Evolutionary conservation across 164 flowering plant genomes (phyloP), one percentile per base, ranked within the genome.

Genomic region (Echeveria elegans): DNA sequence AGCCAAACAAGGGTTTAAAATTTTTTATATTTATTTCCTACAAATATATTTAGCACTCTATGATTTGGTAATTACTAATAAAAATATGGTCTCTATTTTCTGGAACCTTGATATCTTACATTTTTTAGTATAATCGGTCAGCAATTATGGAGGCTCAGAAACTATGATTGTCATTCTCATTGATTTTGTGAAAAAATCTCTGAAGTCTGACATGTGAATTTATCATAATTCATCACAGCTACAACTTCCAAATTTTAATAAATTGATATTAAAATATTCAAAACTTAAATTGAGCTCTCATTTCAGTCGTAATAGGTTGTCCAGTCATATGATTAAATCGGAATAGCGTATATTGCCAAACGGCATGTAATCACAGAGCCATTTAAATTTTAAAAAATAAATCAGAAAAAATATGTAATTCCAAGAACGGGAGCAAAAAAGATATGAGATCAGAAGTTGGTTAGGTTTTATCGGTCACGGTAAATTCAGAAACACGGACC

Each of bases 401-500:
- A 56, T 1, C 15, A 15, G 1, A 26, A 14, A 56, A 56, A 4
- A 24, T 10, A 8, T 9, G 4, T 2, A 9, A 26, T 41, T 67
- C n/a, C n/a, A n/a, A n/a, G n/a, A n/a, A n/a, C n/a, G n/a, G n/a
- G n/a, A n/a, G n/a, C n/a, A n/a, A n/a, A n/a, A n/a, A n/a, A 28
- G 5, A 5, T 10, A n/a, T 56, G 73, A 72, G 80, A 77, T 77
- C 80, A 77, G 80, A 77, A 67, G 15, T 56, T 65, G 76, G 68
- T 70, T 38, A 71, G 40, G 65, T 36, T 31, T 64, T 72, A 40
- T 72, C 75, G 66, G 77, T 77, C 80, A 77, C 72, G 66, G 77
- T 72, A 21, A 74, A 70, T 77, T 66, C 80, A 74, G 80, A 77
- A 77, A 77, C 80, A 77, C 80, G 80, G 80, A 77, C 80, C 80